A percentile compares a stretch with the other conserved stretches of the same genome.
These are phyloP conservation scores for Erythrobasidium yunnanense DNA, from an alignment of 768 basidiomycete genomes.

Conservation along the genomic window DNA sequence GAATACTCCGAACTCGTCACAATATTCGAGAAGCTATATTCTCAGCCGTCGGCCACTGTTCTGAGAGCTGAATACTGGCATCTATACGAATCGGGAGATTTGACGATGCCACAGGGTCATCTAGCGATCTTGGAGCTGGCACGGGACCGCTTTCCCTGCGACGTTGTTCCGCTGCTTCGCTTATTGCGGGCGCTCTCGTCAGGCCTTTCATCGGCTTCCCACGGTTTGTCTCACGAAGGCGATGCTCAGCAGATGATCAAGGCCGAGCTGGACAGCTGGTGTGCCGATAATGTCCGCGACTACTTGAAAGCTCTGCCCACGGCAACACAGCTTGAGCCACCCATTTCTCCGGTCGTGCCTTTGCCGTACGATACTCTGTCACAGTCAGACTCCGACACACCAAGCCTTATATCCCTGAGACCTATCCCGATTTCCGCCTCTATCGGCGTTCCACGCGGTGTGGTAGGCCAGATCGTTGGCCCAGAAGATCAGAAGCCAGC, in stretches of 20 bases:
- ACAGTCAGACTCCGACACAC: background rate
- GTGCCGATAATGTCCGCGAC: conserved; percentile 60
- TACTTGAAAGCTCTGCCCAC: conserved; percentile 63
- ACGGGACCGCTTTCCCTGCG: conserved; percentile 69
- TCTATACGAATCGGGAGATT: conserved; percentile 36
- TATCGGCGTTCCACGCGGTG: conserved; percentile 55
- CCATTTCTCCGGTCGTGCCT: conserved; percentile 39
- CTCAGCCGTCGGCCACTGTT: conserved; percentile 50
- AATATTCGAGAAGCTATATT: conserved; percentile 66
- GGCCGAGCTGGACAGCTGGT: conserved; percentile 47
- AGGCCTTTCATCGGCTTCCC: conserved; percentile 60
- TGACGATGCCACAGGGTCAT: conserved; percentile 51
- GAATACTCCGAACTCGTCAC: conserved; percentile 62
- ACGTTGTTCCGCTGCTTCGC: conserved; percentile 55
- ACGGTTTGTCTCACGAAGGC: conserved; percentile 57
- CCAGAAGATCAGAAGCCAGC: conserved; percentile 53
- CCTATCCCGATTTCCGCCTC: conserved; percentile 48
- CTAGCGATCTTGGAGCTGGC: conserved; percentile 73
- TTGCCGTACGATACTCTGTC: conserved; percentile 29
- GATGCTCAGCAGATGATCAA: background rate
- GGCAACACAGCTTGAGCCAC: conserved; percentile 62
- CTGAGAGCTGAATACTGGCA: conserved; percentile 75
- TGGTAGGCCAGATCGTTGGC: conserved; percentile 63
- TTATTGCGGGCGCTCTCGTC: conserved; percentile 63
- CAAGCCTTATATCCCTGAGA: background rate